Conservation (phyloP, 2,329 filamentous ascomycete species). For the Nectriaceae sp. region DNA sequence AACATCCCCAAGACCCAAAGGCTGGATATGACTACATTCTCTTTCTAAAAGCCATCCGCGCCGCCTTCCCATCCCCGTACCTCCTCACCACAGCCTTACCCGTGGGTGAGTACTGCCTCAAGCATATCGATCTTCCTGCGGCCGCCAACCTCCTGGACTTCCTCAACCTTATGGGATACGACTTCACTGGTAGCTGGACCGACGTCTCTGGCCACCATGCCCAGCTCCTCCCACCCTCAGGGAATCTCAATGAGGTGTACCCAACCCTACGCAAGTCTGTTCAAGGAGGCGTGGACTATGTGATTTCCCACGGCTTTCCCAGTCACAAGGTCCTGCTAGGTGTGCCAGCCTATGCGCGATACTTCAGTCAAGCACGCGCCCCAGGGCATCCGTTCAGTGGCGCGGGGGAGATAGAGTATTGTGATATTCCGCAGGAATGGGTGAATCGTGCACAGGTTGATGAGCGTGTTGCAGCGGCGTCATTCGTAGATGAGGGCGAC, state of each 20-base stretch:
- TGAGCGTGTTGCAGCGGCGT: slow-evolving; percentile 55
- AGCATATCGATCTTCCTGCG: slow-evolving; percentile 57
- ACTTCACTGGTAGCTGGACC: slow-evolving; percentile 66
- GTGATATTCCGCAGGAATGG: slow-evolving; percentile 58
- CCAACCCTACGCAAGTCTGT: slow-evolving; percentile 45
- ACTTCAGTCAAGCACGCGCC: slow-evolving; percentile 55
- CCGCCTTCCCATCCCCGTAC: slow-evolving; percentile 57
- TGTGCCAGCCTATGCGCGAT: slow-evolving; percentile 63
- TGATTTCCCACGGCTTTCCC: slow-evolving; percentile 55
- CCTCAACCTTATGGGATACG: slow-evolving; percentile 70
- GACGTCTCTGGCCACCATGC: slow-evolving; percentile 64
- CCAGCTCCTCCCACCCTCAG: slow-evolving; percentile 53
- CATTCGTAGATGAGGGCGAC: slow-evolving; percentile 47
- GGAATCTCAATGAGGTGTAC: slow-evolving; percentile 22
- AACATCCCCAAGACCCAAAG: slow-evolving; percentile 57
- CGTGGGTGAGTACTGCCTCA: slow-evolving; percentile 62
- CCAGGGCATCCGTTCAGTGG: slow-evolving; percentile 54
- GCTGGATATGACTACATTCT: slow-evolving; percentile 60
- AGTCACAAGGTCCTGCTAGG: slow-evolving; percentile 62
- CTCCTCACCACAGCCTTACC: slow-evolving; percentile 64
- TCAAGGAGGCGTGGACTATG: slow-evolving; percentile 56
- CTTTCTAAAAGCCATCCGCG: slow-evolving; percentile 57
- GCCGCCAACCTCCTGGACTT: slow-evolving; percentile 58
- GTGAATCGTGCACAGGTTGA: slow-evolving; percentile 47
- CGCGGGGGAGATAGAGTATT: slow-evolving; percentile 61